Evolutionary conservation across 2,329 filamentous ascomycete species (phyloP), one percentile per base, ranked within the genome.

Genomic region (Colletotrichum viniferum): DNA sequence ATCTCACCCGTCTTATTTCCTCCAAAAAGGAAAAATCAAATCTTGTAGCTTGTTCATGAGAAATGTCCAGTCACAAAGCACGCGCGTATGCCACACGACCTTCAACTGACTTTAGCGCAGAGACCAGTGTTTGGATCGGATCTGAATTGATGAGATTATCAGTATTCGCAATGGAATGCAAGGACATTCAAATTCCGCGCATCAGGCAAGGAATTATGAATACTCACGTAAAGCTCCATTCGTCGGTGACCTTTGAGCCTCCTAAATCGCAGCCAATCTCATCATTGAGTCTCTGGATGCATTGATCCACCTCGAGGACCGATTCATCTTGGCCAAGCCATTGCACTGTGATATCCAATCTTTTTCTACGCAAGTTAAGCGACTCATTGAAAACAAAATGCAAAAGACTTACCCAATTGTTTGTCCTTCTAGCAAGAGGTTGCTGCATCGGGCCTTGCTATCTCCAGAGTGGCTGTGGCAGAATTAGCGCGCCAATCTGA

Each of bases 1-100:
- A 3, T 13, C 7, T 7, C n/a, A 21, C 7, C 4, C 2, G 4
- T 4, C 43, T 52, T 21, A 21, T 7, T 21, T 52, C n/a, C 43
- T 3, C 5, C 10, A 21, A 21, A 48, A 13, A 5, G 43, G 13
- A 48, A 7, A 7, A n/a, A 3, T 7, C 5, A 12, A 48, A 52
- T 21, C 10, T 52, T 21, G 3, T 0, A 13, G 43, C n/a, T 52
- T 1, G 5, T 52, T 7, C n/a, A 13, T 52, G 6, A 3, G 2
- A 24, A 52, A 24, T 7, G 6, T 7, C 6, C 43, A 21, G n/a
- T 24, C 43, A 52, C n/a, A 21, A 7, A 13, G 6, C n/a, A 3
- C n/a, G 3, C 12, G 2, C n/a, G 2, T 3, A 0, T 52, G 2
- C n/a, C n/a, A 21, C 12, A 2, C 3, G 12, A 21, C 6, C n/a